Percentiles rank a stretch among this genome's conserved stretches.
Evolutionary conservation across 2,329 filamentous ascomycete species (phyloP).

Genomic region (Fusarium sp.): DNA sequence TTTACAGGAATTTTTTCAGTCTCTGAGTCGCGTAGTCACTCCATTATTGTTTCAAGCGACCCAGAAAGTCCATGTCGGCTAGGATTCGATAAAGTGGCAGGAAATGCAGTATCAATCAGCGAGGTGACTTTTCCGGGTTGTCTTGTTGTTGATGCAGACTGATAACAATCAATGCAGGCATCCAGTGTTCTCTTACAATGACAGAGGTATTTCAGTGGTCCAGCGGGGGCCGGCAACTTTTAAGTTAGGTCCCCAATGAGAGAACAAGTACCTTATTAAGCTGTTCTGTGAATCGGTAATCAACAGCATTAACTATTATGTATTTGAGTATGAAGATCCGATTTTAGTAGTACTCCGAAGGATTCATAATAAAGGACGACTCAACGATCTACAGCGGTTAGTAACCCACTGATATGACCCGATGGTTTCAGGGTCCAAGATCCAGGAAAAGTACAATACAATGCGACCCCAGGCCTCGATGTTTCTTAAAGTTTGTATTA

Average conservation of each 20-base stretch:
- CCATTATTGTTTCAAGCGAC: too few relatives aligned
- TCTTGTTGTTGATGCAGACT: too few relatives aligned
- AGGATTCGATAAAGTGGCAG: too few relatives aligned
- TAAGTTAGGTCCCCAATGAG: rapidly evolving
- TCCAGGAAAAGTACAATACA: not conserved
- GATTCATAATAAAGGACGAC: not conserved
- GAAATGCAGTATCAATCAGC: too few relatives aligned
- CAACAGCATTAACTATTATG: not conserved
- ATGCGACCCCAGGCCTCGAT: not conserved
- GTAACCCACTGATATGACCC: not conserved
- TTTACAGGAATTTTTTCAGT: too few relatives aligned
- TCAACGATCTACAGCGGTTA: not conserved
- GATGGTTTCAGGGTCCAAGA: rapidly evolving
- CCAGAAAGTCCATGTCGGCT: too few relatives aligned
- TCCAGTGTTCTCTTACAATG: too few relatives aligned
- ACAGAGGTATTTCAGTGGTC: rapidly evolving
- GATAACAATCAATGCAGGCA: too few relatives aligned
- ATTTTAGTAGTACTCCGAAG: not conserved
- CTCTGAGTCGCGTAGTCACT: not conserved
- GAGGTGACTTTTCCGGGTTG: too few relatives aligned
- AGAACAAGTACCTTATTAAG: not conserved
- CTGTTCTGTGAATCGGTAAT: rapidly evolving
- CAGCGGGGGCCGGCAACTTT: not conserved
- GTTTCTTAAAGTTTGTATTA: not conserved
- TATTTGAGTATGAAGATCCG: not conserved